Conservation (phyloP, 108 stramenopile species). For the Bacterosira constricta region DNA sequence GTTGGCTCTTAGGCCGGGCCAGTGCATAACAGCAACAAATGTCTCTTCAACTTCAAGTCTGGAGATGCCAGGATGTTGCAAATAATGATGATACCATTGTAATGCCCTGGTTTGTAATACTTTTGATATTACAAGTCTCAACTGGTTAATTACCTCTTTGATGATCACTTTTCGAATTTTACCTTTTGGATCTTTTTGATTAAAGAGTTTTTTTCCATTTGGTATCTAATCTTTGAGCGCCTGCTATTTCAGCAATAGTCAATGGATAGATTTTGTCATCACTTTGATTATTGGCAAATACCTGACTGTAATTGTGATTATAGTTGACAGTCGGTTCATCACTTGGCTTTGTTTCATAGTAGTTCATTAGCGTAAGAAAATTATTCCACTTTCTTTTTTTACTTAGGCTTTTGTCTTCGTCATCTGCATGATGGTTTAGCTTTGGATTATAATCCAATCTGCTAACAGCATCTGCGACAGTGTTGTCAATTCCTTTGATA, state of each 20-base stretch:
- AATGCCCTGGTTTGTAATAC: constrained; percentile 8
- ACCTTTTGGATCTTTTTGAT: background rate
- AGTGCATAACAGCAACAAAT: constrained; percentile 5
- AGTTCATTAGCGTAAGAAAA: no score
- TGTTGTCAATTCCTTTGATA: constrained; percentile 17
- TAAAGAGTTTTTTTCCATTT: background rate
- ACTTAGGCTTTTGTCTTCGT: no score
- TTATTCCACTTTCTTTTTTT: no score
- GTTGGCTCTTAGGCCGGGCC: constrained; percentile 14
- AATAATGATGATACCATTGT: constrained; percentile 20
- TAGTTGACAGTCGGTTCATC: no score
- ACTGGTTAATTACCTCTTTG: constrained; percentile 17
- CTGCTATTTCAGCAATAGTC: constrained; percentile 7
- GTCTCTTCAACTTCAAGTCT: constrained; percentile 3
- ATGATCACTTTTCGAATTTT: no score
- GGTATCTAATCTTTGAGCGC: no score
- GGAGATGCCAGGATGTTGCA: constrained; percentile 20
- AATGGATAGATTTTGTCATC: constrained; percentile 6
- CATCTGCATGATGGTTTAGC: no score
- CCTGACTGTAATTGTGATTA: background rate
- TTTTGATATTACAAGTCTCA: no score
- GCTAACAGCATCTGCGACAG: background rate
- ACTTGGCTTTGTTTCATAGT: no score
- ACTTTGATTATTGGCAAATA: no score
- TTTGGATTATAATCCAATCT: constrained; percentile 1